Base-by-base conservation (phyloP, 768 basidiomycete species). In the Mycena haematopus region DNA sequence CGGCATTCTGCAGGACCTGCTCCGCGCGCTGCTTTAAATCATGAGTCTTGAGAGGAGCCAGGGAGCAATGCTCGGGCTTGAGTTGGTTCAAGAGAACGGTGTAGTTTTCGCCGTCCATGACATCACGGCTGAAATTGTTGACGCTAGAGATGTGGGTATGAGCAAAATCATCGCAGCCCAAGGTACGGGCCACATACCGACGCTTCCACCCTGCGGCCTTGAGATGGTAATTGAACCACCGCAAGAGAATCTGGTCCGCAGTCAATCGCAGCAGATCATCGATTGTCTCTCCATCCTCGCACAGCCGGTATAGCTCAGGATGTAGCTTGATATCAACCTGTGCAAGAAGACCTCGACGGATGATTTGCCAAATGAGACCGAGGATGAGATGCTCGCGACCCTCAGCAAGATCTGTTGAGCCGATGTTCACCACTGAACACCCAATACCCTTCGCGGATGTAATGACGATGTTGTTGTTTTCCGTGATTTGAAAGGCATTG, bases 401-500 rank as follows among this genome's bases (percentile, higher is more conserved):
- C 66, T 96, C 96, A 29, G 94, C 84, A 53, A 99, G 80, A 78
- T 99, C 97, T 3, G 86, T 83, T 0, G 96, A 91, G 25, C 97
- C 97, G 66, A 99, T 98, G 78, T 99, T 99, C 77, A 99, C 96
- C 56, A 98, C 95, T 2, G 94, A 96, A 73, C 97, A 97, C 38
- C 97, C 96, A 67, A 99, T 99, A 74, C 92, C 96, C 78, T 98
- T 98, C 38, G 96, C 89, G 25, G 97, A 99, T 14, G 93, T 91
- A 77, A 99, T 97, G 72, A 99, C 96, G 72, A 99, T 97, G 77
- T 99, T 99, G 83, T 99, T 99, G 81, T 99, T 99, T 76, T 99
- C 97, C 0, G 97, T 99, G 70, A 98, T 98, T 72, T 99, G 95
- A 86, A 99, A 99, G 0, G 94, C 93, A 73, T 99, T 99, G 50